Base-by-base conservation (phyloP, 495 filamentous ascomycete species). In the Annulohypoxylon moriforme region DNA sequence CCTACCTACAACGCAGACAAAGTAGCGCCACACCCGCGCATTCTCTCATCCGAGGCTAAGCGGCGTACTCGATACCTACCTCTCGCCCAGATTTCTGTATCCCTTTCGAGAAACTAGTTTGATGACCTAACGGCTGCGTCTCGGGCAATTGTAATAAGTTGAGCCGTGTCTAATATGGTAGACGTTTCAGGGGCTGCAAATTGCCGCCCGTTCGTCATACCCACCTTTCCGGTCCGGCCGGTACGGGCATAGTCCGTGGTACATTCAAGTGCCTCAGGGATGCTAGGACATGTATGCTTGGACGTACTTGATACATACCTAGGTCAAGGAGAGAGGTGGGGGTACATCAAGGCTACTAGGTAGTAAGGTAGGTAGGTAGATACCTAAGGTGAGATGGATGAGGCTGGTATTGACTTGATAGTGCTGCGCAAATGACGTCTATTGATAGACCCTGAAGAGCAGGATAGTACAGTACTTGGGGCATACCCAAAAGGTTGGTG, bases 1-100 rank as follows among this genome's bases (percentile, higher is more conserved):
- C 13, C 2, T 13, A 20, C 3, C 20, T 24, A 58, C 33, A 10
- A 25, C 29, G 16, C 18, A 14, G 61, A 16, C n/a, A 66, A 66
- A 62, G 61, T 49, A 71, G 56, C 55, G 68, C 68, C 56, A 71
- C 61, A 71, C 55, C 46, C 47, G 47, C 47, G 50, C 13, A 59
- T 57, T 20, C 18, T 33, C 33, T 25, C 55, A 31, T 5, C 55
- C 33, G 55, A 38, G 55, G 18, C 8, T 40, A 24, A 40, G 27
- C 27, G 27, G 36, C 14, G 22, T 25, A 14, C 22, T 4, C 24
- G 24, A 57, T 58, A 59, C 58, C 46, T 34, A 24, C 6, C n/a
- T 49, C 27, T 47, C 24, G n/a, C n/a, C n/a, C n/a, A n/a, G n/a
- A n/a, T 31, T 22, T 25, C 11, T 3, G 13, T 40, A 40, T 40